Percentiles rank a stretch among this genome's conserved stretches.
Evolutionary conservation across 2,329 filamentous ascomycete species (phyloP).

Genomic region (Parastagonospora avenae): DNA sequence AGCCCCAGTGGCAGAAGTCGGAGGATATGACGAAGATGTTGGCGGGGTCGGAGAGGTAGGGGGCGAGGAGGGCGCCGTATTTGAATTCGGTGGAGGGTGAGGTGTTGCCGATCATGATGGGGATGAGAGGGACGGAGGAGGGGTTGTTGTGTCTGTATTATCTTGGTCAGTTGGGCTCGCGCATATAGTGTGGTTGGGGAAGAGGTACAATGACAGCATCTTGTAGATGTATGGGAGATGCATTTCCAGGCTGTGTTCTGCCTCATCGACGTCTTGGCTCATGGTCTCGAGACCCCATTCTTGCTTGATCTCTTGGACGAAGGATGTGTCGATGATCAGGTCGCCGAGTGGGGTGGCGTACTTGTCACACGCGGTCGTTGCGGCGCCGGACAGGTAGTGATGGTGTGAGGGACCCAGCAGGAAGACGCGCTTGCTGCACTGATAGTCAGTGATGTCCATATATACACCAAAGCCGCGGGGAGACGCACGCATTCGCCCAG

Average conservation of each 20-base stretch:
- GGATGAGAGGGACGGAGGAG: conserved; percentile 75
- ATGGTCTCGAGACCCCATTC: conserved; percentile 56
- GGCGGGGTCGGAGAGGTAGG: conserved; percentile 58
- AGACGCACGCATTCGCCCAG: conserved; percentile 69
- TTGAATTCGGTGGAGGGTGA: conserved; percentile 67
- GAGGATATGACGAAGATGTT: conserved; percentile 90
- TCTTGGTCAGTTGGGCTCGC: conserved; percentile 5
- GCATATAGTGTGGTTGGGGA: background rate
- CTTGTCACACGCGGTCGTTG: conserved; percentile 71
- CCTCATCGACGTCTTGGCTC: conserved; percentile 68
- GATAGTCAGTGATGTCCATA: background rate
- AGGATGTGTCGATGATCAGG: conserved; percentile 66
- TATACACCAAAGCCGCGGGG: too few species aligned
- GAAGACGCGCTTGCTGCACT: conserved; percentile 78
- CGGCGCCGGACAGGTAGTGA: conserved; percentile 76
- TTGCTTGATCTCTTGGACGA: conserved; percentile 53
- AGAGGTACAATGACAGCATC: conserved; percentile 60
- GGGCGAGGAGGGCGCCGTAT: conserved; percentile 73
- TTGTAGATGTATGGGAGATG: conserved; percentile 94
- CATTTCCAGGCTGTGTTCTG: conserved; percentile 95
- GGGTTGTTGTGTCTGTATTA: conserved; percentile 48
- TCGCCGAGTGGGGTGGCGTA: conserved; percentile 79
- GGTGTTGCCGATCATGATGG: conserved; percentile 83
- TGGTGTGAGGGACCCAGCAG: conserved; percentile 93
- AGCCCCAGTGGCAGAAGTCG: conserved; percentile 97